Evolutionary conservation across 2,329 filamentous ascomycete species (phyloP).

Genomic region (Epichloe uncinata): DNA sequence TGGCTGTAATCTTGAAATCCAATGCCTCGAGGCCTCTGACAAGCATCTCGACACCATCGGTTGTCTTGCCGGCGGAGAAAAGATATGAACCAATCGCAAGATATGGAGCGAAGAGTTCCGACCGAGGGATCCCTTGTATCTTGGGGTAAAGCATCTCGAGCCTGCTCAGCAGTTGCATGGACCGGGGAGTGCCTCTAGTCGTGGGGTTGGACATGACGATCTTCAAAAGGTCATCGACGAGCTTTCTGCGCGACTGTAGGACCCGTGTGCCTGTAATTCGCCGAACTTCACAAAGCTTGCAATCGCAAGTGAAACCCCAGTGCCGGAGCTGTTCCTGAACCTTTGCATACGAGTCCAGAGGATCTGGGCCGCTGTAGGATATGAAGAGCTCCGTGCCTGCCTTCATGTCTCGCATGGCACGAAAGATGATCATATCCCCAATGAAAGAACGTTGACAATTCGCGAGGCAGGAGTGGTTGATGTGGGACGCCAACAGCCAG

Average conservation of each 20-base stretch:
- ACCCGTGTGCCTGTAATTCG: background rate
- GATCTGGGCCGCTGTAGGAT: background rate
- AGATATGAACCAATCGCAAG: background rate
- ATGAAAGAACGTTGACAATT: conserved; percentile 37
- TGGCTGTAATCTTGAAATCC: background rate
- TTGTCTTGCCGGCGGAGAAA: background rate
- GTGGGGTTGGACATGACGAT: background rate
- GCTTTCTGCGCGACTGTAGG: background rate
- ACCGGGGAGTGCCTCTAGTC: background rate
- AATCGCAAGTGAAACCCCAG: background rate
- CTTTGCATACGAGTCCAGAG: background rate
- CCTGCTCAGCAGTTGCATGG: background rate
- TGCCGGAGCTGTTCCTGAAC: background rate
- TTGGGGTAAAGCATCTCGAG: background rate
- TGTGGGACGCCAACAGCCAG: conserved; percentile 33
- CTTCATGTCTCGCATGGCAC: conserved; percentile 29
- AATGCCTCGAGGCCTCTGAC: background rate
- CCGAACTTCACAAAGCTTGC: background rate
- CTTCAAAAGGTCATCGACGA: background rate
- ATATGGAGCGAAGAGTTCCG: background rate
- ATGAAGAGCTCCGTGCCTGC: conserved; percentile 32
- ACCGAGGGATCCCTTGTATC: background rate
- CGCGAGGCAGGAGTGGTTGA: conserved; percentile 38
- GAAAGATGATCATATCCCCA: conserved; percentile 39
- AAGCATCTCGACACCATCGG: background rate